Evolutionary conservation across 1,139 yeast species (phyloP).

Genomic region (Taphrina deformans): DNA sequence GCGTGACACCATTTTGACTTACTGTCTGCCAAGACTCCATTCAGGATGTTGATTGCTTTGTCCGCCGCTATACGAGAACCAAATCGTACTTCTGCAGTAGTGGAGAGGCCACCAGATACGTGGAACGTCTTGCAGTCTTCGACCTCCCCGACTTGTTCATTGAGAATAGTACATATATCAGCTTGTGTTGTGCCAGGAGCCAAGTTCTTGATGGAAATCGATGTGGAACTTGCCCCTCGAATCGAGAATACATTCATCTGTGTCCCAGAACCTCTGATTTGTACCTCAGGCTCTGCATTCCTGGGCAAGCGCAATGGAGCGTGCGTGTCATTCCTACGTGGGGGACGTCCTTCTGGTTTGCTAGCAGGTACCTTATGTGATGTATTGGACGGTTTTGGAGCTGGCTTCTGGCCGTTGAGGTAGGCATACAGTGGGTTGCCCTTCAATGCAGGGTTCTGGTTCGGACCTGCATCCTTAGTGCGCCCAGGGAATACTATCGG

Average conservation of each 20-base stretch:
- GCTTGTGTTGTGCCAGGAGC: conserved; percentile 29
- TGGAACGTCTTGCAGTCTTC: conserved; percentile 18
- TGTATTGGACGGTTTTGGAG: background rate
- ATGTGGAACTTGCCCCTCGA: conserved; percentile 28
- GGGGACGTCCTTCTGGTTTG: background rate
- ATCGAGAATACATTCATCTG: conserved; percentile 4
- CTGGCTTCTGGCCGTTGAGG: background rate
- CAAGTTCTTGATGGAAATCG: conserved; percentile 16
- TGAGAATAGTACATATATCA: conserved; percentile 14
- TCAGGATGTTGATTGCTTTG: conserved; percentile 20
- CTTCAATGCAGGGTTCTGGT: background rate
- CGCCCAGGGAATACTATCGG: background rate
- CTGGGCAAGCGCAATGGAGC: background rate
- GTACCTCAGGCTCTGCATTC: background rate
- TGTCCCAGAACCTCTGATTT: conserved; percentile 5
- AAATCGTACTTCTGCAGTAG: conserved; percentile 22
- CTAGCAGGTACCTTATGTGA: background rate
- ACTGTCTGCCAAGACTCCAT: conserved; percentile 24
- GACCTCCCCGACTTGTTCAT: conserved; percentile 20
- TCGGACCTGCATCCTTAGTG: background rate
- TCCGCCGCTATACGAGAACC: conserved; percentile 27
- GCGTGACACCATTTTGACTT: too few relatives aligned
- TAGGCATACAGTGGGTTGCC: conserved; percentile 14
- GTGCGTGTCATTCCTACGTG: background rate
- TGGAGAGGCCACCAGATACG: conserved; percentile 19